A percentile compares a stretch with the other conserved stretches of the same genome.
Evolutionary conservation across 257 asterid species (phyloP).

Genomic region (Mitragyna speciosa): DNA sequence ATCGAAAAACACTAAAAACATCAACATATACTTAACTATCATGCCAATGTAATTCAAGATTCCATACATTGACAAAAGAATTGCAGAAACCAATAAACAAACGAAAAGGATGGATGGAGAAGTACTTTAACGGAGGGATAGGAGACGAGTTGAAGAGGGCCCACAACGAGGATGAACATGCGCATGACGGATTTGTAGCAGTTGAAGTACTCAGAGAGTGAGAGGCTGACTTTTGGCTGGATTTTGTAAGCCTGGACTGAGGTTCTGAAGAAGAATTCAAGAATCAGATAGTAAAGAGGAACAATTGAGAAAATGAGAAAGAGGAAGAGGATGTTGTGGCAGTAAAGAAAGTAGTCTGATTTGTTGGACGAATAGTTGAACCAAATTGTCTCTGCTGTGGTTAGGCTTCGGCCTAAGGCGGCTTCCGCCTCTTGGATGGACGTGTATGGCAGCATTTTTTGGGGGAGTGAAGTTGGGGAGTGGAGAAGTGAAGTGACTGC

Average conservation of each 20-base stretch:
- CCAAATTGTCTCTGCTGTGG: constrained; percentile 76
- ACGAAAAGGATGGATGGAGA: constrained; percentile 4
- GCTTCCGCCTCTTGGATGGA: constrained; percentile 71
- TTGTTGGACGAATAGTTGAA: constrained; percentile 76
- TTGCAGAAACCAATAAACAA: neutral
- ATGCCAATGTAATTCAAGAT: neutral
- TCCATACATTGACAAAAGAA: constrained; percentile 1
- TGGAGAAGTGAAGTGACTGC: no score
- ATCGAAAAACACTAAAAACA: neutral
- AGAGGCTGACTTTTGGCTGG: constrained; percentile 74
- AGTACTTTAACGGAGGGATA: constrained; percentile 74
- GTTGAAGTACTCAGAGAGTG: constrained; percentile 50
- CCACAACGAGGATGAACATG: constrained; percentile 76
- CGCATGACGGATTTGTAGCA: constrained; percentile 93
- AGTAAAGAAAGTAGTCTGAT: constrained; percentile 83
- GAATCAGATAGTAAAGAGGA: constrained; percentile 68
- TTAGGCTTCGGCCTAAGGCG: constrained; percentile 71
- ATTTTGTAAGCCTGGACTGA: constrained; percentile 54
- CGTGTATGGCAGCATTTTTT: constrained; percentile 74
- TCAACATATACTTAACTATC: neutral
- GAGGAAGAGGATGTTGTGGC: constrained; percentile 86
- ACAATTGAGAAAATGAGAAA: constrained; percentile 70
- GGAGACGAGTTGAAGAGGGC: constrained; percentile 90
- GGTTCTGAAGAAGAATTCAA: constrained; percentile 47
- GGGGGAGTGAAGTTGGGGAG: neutral